Conservation (phyloP, 2,329 filamentous ascomycete species). For the Chaetomium sp. region DNA sequence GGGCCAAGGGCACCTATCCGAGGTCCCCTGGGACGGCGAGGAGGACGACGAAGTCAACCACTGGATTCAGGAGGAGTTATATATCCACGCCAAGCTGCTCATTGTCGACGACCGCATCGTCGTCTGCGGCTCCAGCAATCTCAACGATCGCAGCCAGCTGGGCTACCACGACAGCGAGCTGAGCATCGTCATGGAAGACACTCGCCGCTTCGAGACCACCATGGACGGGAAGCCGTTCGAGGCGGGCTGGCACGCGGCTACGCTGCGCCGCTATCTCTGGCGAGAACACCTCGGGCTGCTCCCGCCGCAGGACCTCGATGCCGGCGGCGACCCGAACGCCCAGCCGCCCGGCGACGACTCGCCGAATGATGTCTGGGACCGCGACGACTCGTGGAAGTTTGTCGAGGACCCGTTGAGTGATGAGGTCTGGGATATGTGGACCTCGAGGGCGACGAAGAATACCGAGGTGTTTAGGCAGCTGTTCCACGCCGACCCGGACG, state of each 20-base stretch:
- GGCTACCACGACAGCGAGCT: slow-evolving; percentile 91
- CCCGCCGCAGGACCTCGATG: slow-evolving; percentile 70
- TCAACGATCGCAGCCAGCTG: slow-evolving; percentile 88
- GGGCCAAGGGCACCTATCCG: slow-evolving; percentile 58
- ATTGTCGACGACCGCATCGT: slow-evolving; percentile 86
- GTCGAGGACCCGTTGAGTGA: slow-evolving; percentile 73
- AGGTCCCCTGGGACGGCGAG: slow-evolving; percentile 77
- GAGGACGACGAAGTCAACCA: slow-evolving; percentile 77
- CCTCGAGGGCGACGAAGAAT: slow-evolving; percentile 66
- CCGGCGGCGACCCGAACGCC: slow-evolving; percentile 68
- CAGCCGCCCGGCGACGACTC: slow-evolving; percentile 68
- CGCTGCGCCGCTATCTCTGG: slow-evolving; percentile 80
- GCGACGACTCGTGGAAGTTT: slow-evolving; percentile 63
- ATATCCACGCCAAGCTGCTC: slow-evolving; percentile 89
- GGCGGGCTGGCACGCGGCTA: slow-evolving; percentile 80
- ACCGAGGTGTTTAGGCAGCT: slow-evolving; percentile 75
- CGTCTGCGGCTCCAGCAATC: slow-evolving; percentile 83
- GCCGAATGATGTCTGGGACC: slow-evolving; percentile 63
- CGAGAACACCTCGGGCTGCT: slow-evolving; percentile 87
- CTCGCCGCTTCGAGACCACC: slow-evolving; percentile 64
- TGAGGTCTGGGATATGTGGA: slow-evolving; percentile 71
- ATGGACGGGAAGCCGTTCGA: slow-evolving; percentile 81
- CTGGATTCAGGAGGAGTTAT: slow-evolving; percentile 94
- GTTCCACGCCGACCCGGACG: slow-evolving; percentile 87
- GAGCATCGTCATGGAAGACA: slow-evolving; percentile 87